Conservation (phyloP, 2,329 filamentous ascomycete genomes). For the Claviceps pusilla region DNA sequence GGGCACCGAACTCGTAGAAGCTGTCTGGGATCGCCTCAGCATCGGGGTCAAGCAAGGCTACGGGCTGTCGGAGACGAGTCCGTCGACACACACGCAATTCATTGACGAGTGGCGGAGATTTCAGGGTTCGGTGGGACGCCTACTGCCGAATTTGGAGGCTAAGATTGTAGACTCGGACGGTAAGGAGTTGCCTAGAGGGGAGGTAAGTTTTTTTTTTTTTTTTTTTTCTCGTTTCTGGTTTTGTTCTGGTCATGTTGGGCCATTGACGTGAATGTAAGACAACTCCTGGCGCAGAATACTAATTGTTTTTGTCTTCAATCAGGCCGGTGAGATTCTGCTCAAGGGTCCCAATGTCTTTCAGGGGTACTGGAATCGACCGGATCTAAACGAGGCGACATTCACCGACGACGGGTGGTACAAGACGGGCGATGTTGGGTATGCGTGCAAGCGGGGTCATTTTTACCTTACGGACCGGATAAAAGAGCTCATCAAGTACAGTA, state of each 20-base stretch:
- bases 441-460: conserved; percentile 64
- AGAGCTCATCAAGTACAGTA: conserved; percentile 43
- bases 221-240: background rate
- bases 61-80: conserved; percentile 74
- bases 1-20: conserved; percentile 63
- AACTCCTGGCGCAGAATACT: background rate
- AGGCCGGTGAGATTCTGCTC: conserved; percentile 52
- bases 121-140: conserved; percentile 62
- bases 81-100: conserved; percentile 58
- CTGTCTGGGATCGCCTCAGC: conserved; percentile 57
- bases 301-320: too few species aligned
- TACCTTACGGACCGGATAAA: conserved; percentile 82
- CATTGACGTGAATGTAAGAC: background rate
- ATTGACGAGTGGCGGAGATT: conserved; percentile 63
- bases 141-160: conserved; percentile 66
- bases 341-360: conserved; percentile 68
- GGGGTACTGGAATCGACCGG: conserved; percentile 62
- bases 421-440: conserved; percentile 74
- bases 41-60: conserved; percentile 86
- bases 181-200: conserved; percentile 38
- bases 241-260: background rate
- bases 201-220: conserved; percentile 13
- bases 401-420: conserved; percentile 73
- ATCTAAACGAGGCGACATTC: conserved; percentile 55
- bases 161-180: conserved; percentile 59